phyloP scores from a whole-genome alignment of 2,329 filamentous ascomycete species.

The Microdochium nivale region DNA sequence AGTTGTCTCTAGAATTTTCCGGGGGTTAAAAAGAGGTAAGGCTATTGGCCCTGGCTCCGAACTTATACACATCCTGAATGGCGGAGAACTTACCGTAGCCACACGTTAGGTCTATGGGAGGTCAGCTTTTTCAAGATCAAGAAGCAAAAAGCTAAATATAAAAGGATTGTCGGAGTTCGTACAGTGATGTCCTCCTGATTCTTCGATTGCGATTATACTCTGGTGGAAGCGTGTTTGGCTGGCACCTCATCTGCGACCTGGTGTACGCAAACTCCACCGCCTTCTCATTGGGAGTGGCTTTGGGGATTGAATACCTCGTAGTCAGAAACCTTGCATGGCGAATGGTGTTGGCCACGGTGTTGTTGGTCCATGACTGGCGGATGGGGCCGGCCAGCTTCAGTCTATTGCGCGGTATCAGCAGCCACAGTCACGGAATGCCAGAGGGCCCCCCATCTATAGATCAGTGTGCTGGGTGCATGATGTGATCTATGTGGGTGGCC shows the following conservation, averaged over 20 bases:
- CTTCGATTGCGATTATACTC: not conserved
- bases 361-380: no score
- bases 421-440: no score
- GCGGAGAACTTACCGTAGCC: not conserved
- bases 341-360: no score
- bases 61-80: not conserved
- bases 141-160: conserved; percentile 72
- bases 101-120: conserved; percentile 39
- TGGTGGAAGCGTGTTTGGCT: no score
- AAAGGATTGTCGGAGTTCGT: conserved; percentile 78
- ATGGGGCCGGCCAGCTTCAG: no score
- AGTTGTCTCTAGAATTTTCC: conserved; percentile 59
- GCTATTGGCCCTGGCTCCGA: not conserved
- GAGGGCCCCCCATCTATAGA: no score
- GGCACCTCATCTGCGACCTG: not conserved
- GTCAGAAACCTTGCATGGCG: no score
- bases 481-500: no score
- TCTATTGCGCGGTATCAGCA: no score
- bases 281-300: not conserved
- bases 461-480: no score
- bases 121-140: conserved; percentile 95
- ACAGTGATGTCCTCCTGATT: conserved; percentile 61
- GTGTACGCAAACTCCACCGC: not conserved
- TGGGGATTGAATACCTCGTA: not conserved
- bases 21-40: no score